Evolutionary conservation across 2,329 filamentous ascomycete genomes (phyloP), one percentile per base, ranked within the genome.

Genomic region (Ophiostoma tasmaniense): DNA sequence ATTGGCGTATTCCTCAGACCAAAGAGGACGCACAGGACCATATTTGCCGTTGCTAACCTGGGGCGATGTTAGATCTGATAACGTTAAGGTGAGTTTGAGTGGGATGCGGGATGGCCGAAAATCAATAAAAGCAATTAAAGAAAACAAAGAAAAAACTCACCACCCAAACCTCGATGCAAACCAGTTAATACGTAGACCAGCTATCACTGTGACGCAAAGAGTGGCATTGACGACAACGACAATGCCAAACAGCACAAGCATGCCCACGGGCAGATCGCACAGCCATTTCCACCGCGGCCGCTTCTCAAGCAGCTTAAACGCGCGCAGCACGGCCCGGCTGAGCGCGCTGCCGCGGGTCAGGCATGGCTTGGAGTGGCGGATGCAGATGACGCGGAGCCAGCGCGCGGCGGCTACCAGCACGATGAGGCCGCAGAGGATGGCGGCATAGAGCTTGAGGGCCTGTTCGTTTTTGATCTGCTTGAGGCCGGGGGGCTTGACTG

Each of bases 1-100:
- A 87, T 74, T 0, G 85, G 86, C 0, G 85, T 87, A 73, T 87
- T 87, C 71, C 86, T 86, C 59, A 87, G 77, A 1, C 81, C 79
- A 20, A 88, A 76, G 61, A 87, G 81, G 14, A 85, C 77, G 20
- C 85, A 79, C 20, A 88, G 75, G 3, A 78, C 75, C 45, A 85
- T 75, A 71, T 88, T 88, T 35, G 68, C 70, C 2, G 52, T 59
- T 14, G 66, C 68, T 59, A 71, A 35, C 69, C 69, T 70, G 22
- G 0, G 20, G 25, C 1, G 13, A 10, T 7, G 14, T 22, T 11
- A 39, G 22, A 22, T 13, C 33, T 45, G 37, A 33, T 61, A 30
- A 39, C 13, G 13, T 39, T 39, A 39, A 14, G 14, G 13, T 45
- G 45, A 52, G 17, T 52, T 25, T 55, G 14, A 25, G n/a, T 55